Conservation (phyloP, 2,329 filamentous ascomycete species). For the Aureobasidium sp. region DNA sequence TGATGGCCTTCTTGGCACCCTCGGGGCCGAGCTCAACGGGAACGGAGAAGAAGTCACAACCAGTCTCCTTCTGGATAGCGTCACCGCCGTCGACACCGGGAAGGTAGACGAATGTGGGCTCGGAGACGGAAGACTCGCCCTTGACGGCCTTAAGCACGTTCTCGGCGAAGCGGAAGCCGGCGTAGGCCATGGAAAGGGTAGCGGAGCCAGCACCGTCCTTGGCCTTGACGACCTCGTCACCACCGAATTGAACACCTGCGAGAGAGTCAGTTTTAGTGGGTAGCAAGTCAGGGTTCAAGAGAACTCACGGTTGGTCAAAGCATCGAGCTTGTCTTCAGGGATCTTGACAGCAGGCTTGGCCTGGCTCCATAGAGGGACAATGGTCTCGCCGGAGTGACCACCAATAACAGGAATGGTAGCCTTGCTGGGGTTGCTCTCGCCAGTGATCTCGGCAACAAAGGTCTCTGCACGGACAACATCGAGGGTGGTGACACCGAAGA, state of each 20-base stretch:
- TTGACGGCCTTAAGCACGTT: conserved; percentile 81
- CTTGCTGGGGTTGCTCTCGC: conserved; percentile 73
- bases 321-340: conserved; percentile 82
- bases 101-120: conserved; percentile 94
- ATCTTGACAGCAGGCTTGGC: conserved; percentile 71
- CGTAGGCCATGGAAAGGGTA: conserved; percentile 91
- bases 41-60: conserved; percentile 88
- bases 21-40: conserved; percentile 84
- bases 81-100: conserved; percentile 82
- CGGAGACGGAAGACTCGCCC: conserved; percentile 86
- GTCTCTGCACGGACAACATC: conserved; percentile 98
- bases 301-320: conserved; percentile 68
- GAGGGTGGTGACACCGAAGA: conserved; percentile 97
- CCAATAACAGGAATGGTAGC: conserved; percentile 87
- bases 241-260: conserved; percentile 81
- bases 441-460: conserved; percentile 79
- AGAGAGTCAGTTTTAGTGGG: neutral
- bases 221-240: conserved; percentile 93
- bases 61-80: conserved; percentile 73
- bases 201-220: conserved; percentile 88
- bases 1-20: conserved; percentile 77
- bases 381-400: conserved; percentile 96
- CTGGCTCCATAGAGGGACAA: conserved; percentile 95
- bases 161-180: conserved; percentile 92
- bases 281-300: neutral